Evolutionary conservation across 1,284 basidiomycete genomes (phyloP).

Genomic region (Neonothopanus nambi): DNA sequence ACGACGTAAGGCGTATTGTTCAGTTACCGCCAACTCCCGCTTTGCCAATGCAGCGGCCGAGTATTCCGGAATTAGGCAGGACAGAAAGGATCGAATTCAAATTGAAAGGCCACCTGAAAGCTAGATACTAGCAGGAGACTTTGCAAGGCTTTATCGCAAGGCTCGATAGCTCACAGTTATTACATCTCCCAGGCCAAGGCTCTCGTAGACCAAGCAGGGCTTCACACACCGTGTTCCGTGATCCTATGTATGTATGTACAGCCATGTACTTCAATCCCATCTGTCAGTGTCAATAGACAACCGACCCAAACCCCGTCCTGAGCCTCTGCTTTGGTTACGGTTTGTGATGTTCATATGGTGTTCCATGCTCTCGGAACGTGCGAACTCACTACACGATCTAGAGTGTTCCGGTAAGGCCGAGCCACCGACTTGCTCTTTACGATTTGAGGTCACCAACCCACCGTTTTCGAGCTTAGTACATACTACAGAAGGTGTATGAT

Average conservation of each 20-base stretch:
- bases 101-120: slow-evolving; percentile 9
- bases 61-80: slow-evolving; percentile 26
- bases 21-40: slow-evolving; percentile 26
- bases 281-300: background rate
- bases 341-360: background rate
- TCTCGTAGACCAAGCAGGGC: slow-evolving; percentile 8
- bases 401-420: slow-evolving; percentile 30
- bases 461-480: too few relatives aligned
- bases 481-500: too few relatives aligned
- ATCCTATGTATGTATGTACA: slow-evolving; percentile 24
- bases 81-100: slow-evolving; percentile 15
- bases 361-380: slow-evolving; percentile 6
- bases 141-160: slow-evolving; percentile 4
- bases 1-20: slow-evolving; percentile 19
- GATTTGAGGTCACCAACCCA: slow-evolving; percentile 18
- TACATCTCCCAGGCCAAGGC: slow-evolving; percentile 21
- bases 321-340: slow-evolving; percentile 8
- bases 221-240: slow-evolving; percentile 19
- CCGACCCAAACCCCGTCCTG: background rate
- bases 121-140: too few relatives aligned
- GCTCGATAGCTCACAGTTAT: slow-evolving; percentile 37
- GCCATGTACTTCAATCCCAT: slow-evolving; percentile 8
- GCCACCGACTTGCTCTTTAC: slow-evolving; percentile 29
- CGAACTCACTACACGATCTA: slow-evolving; percentile 13
- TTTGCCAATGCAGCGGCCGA: too few relatives aligned